Percentiles rank a stretch among this genome's conserved stretches.
Evolutionary conservation across 2,329 filamentous ascomycete genomes (phyloP).

Genomic region (Colletotrichum acutatum): DNA sequence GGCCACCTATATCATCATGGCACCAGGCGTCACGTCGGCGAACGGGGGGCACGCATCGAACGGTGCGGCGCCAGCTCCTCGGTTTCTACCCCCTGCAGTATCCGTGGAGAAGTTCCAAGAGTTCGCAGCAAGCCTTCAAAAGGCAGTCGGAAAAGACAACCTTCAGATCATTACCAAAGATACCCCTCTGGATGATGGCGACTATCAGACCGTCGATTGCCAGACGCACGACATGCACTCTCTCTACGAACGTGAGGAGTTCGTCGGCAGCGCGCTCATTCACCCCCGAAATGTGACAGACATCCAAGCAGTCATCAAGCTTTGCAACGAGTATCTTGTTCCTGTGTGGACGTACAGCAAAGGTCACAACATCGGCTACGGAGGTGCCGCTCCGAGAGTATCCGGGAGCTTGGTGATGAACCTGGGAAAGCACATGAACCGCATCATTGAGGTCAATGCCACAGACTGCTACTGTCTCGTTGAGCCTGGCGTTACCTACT

Average conservation of each 20-base stretch:
- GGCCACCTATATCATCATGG: not conserved
- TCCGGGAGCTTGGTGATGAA: slow-evolving; percentile 62
- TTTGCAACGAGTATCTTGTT: slow-evolving; percentile 56
- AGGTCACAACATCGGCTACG: slow-evolving; percentile 63
- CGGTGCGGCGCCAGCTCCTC: slow-evolving; percentile 1
- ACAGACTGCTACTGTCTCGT: slow-evolving; percentile 61
- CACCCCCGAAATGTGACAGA: slow-evolving; percentile 47
- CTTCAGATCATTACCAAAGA: slow-evolving; percentile 26
- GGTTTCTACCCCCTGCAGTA: slow-evolving; percentile 12
- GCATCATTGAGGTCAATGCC: slow-evolving; percentile 60
- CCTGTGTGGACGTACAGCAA: slow-evolving; percentile 62
- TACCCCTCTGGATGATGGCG: slow-evolving; percentile 15
- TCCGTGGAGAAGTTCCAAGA: slow-evolving; percentile 14
- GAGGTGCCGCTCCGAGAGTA: slow-evolving; percentile 64
- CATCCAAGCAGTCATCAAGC: slow-evolving; percentile 57
- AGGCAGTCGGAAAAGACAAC: slow-evolving; percentile 20
- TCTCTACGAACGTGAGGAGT: slow-evolving; percentile 54
- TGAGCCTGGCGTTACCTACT: slow-evolving; percentile 66
- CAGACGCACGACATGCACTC: slow-evolving; percentile 48
- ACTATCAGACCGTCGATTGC: slow-evolving; percentile 26
- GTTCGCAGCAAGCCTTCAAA: slow-evolving; percentile 8
- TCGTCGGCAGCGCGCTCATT: slow-evolving; percentile 54
- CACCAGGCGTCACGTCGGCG: slow-evolving; percentile 4
- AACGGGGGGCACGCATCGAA: not conserved
- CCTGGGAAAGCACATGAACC: slow-evolving; percentile 64